phyloP scores from a whole-genome alignment of 2,329 filamentous ascomycete genomes.

The Cladosporium sp. region DNA sequence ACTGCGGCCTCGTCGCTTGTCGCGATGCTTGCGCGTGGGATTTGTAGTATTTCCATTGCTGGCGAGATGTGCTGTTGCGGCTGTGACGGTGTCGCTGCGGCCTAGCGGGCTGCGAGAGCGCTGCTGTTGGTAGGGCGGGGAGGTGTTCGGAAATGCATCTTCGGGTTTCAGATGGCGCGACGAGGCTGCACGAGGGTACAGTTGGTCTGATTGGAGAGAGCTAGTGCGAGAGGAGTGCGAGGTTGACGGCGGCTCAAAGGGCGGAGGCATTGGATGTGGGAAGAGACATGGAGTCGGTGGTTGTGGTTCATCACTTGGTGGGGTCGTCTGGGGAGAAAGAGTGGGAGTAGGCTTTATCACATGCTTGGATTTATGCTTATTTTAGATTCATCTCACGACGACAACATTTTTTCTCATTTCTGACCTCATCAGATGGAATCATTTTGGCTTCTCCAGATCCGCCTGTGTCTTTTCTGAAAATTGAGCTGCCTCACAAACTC shows the following conservation, averaged over 20 bases:
- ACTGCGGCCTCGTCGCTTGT: conserved; percentile 55
- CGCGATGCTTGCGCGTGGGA: conserved; percentile 33
- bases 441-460: too few relatives aligned
- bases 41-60: conserved; percentile 15
- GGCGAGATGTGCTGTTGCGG: conserved; percentile 12
- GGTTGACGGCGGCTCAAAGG: conserved; percentile 16
- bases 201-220: conserved; percentile 16
- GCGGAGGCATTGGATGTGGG: conserved; percentile 12
- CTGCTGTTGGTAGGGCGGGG: conserved; percentile 51
- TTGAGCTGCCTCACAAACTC: too few relatives aligned
- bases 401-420: not conserved
- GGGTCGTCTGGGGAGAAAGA: conserved; percentile 7
- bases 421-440: too few relatives aligned
- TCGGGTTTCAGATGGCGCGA: conserved; percentile 66
- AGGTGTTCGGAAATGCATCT: conserved; percentile 69
- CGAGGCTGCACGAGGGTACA: conserved; percentile 5
- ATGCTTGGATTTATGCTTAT: not conserved
- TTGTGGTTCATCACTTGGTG: not conserved
- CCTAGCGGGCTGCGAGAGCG: conserved; percentile 27
- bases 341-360: not conserved
- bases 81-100: conserved; percentile 27
- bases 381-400: too few relatives aligned
- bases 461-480: too few relatives aligned
- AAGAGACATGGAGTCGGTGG: conserved; percentile 28
- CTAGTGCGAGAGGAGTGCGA: conserved; percentile 19